A percentile compares a stretch with the other conserved stretches of the same genome.
phyloP scores from a whole-genome alignment of 345 rosid species.

The Physaria fendleri region DNA sequence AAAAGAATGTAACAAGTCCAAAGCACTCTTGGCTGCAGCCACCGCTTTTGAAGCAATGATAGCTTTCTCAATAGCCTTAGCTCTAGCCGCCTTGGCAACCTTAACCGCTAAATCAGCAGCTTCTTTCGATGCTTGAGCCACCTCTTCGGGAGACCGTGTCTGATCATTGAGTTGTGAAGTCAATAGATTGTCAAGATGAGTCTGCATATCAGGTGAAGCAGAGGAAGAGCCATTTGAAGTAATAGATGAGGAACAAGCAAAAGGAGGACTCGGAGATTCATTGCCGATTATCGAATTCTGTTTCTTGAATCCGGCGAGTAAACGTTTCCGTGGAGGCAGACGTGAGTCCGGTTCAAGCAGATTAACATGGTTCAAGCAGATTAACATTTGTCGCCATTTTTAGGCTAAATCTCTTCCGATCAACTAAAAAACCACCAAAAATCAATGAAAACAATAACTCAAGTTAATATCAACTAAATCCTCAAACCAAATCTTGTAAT shows the following conservation, averaged over 20 bases:
- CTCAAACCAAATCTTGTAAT: no score
- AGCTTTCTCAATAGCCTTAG: slow-evolving; percentile 78
- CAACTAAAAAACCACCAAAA: no score
- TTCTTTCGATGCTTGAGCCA: slow-evolving; percentile 53
- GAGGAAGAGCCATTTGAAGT: slow-evolving; percentile 26
- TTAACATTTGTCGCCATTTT: slow-evolving; percentile 67
- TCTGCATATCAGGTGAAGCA: slow-evolving; percentile 41
- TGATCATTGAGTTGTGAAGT: slow-evolving; percentile 34
- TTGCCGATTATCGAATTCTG: no score
- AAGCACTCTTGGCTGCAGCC: no score
- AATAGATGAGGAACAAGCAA: slow-evolving; percentile 34
- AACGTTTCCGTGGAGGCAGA: slow-evolving; percentile 88
- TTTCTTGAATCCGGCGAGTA: slow-evolving; percentile 90
- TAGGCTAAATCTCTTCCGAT: no score
- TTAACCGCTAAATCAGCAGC: slow-evolving; percentile 48
- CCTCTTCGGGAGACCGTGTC: slow-evolving; percentile 52
- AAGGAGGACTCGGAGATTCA: slow-evolving; percentile 36
- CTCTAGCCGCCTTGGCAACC: slow-evolving; percentile 68
- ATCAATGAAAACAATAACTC: no score
- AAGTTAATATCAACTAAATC: no score
- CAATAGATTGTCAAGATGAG: slow-evolving; percentile 49
- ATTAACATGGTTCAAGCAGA: slow-evolving; percentile 61
- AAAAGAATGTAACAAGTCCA: no score
- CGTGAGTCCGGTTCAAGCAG: slow-evolving; percentile 73
- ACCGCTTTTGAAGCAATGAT: slow-evolving; percentile 65